A percentile compares a stretch with the other conserved stretches of the same genome.
These are phyloP conservation scores for Lentinus brumalis DNA, from an alignment of 768 basidiomycete species.

Conservation along the genomic window DNA sequence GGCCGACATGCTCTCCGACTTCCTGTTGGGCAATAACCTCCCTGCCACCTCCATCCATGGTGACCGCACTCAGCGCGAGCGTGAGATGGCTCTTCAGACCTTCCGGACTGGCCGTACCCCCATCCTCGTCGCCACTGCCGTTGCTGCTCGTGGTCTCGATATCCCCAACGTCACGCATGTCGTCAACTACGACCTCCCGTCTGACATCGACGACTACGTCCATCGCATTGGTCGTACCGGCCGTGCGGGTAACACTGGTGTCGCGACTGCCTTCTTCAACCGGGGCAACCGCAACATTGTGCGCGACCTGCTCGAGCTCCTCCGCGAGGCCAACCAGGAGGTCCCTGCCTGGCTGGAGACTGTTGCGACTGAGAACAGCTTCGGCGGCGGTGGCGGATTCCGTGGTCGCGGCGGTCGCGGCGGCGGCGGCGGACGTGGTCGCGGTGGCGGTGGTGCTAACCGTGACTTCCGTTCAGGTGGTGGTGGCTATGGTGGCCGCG, in stretches of 20 bases:
- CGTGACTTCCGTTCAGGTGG: constrained; percentile 44
- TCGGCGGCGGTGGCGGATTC: constrained; percentile 54
- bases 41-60: constrained; percentile 98
- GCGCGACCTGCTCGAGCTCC: constrained; percentile 87
- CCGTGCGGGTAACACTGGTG: constrained; percentile 97
- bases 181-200: constrained; percentile 96
- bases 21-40: constrained; percentile 79
- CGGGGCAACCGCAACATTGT: constrained; percentile 92
- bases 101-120: constrained; percentile 96
- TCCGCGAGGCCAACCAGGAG: constrained; percentile 95
- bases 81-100: constrained; percentile 91
- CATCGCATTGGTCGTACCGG: constrained; percentile 98
- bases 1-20: constrained; percentile 98
- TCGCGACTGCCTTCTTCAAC: constrained; percentile 95
- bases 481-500: constrained; percentile 36
- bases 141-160: constrained; percentile 98
- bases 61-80: constrained; percentile 96
- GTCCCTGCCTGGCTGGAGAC: constrained; percentile 90
- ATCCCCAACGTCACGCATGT: constrained; percentile 99
- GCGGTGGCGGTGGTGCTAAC: constrained; percentile 42
- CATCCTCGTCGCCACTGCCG: constrained; percentile 96
- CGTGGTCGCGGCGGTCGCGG: constrained; percentile 65
- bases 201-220: constrained; percentile 98
- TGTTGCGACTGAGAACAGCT: constrained; percentile 79
- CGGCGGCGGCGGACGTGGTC: constrained; percentile 32